Conservation (phyloP, 1,139 yeast genomes). For the Pichia cactophila region DNA sequence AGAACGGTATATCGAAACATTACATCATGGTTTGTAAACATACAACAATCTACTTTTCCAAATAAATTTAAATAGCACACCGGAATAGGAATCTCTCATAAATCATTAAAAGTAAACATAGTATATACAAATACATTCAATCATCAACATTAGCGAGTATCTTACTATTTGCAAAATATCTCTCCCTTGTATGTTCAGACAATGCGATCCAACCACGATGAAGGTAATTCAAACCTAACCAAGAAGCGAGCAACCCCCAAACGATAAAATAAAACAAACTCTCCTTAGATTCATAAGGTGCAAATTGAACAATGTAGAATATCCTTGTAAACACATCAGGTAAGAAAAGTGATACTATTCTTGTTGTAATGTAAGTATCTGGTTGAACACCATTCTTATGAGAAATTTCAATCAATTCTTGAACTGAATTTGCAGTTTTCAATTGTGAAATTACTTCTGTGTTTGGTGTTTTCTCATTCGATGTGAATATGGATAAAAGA, state of each 20-base stretch:
- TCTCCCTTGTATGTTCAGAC: conserved; percentile 47
- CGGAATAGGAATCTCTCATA: too few species aligned
- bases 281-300: conserved; percentile 23
- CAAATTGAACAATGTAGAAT: not conserved
- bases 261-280: conserved; percentile 57
- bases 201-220: conserved; percentile 5
- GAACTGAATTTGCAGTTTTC: not conserved
- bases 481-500: not conserved
- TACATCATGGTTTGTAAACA: too few species aligned
- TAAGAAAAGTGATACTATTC: not conserved
- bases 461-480: not conserved
- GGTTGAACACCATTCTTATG: not conserved
- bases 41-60: too few species aligned
- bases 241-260: conserved; percentile 43
- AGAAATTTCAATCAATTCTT: not conserved
- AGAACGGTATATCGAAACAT: too few species aligned
- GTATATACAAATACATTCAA: not conserved
- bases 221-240: not conserved
- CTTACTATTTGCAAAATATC: conserved; percentile 54
- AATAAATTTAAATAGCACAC: too few species aligned
- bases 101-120: too few species aligned
- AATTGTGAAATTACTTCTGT: not conserved
- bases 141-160: conserved; percentile 48
- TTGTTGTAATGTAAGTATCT: not conserved
- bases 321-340: not conserved